Conservation (phyloP, 202 grass and related monocot genomes). For the Schoenoplectus tabernaemontani region DNA sequence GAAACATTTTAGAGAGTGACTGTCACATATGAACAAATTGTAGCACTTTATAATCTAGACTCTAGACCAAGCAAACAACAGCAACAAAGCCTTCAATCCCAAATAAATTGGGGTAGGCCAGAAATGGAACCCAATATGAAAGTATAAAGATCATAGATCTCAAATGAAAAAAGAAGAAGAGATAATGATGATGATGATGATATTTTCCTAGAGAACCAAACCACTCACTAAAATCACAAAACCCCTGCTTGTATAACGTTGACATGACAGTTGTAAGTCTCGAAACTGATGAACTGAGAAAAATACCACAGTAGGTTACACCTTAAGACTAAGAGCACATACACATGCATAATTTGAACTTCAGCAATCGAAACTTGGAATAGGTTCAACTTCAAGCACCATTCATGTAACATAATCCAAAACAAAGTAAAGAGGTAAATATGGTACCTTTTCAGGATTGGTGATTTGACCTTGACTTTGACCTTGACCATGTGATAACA, state of each 20-base stretch:
- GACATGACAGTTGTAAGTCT: not conserved
- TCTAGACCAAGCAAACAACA: too few species aligned
- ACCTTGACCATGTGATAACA: slow-evolving; percentile 9
- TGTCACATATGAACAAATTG: not conserved
- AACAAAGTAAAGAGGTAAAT: not conserved
- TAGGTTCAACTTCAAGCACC: not conserved
- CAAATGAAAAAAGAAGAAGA: too few species aligned
- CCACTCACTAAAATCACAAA: not conserved
- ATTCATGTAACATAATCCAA: not conserved
- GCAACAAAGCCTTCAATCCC: too few species aligned
- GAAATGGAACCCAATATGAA: too few species aligned
- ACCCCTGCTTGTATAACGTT: not conserved
- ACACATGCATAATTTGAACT: not conserved
- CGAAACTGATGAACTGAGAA: not conserved
- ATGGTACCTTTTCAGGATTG: slow-evolving; percentile 42
- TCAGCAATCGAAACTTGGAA: not conserved
- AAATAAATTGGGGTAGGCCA: too few species aligned
- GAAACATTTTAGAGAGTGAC: not conserved
- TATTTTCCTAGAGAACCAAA: not conserved
- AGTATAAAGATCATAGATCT: too few species aligned
- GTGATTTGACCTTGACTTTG: slow-evolving; percentile 19
- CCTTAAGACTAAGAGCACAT: not conserved
- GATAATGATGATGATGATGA: too few species aligned
- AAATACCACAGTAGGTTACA: not conserved
- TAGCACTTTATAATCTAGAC: not conserved